phyloP scores from a whole-genome alignment of 1,284 basidiomycete species.

The Moesziomyces globuligerus region DNA sequence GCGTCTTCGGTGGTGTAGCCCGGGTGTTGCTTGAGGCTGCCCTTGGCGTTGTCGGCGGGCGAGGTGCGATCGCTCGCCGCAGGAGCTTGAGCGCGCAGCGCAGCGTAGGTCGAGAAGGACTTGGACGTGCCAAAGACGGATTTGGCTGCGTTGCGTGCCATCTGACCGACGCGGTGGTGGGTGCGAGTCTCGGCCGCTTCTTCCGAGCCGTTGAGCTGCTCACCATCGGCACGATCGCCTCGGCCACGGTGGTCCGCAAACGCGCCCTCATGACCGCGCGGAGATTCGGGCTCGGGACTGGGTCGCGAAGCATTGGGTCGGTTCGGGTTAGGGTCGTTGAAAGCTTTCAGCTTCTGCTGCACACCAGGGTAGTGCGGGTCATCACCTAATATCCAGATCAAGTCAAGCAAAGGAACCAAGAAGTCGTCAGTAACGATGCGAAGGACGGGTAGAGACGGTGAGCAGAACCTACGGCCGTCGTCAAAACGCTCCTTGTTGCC shows the following conservation, averaged over 20 bases:
- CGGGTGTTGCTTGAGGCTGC: conserved; percentile 32
- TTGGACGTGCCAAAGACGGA: conserved; percentile 26
- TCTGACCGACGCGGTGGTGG: conserved; percentile 20
- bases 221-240: conserved; percentile 20
- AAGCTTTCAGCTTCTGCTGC: conserved; percentile 32
- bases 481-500: conserved; percentile 39
- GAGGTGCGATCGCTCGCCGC: conserved; percentile 17
- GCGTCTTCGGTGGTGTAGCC: conserved; percentile 51
- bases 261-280: conserved; percentile 32
- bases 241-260: conserved; percentile 49
- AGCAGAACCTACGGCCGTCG: conserved; percentile 29
- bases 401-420: not conserved
- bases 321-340: conserved; percentile 31
- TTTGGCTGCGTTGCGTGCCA: conserved; percentile 30
- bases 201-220: conserved; percentile 29
- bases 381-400: conserved; percentile 8
- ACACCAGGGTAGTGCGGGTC: conserved; percentile 41
- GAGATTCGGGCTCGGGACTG: conserved; percentile 35
- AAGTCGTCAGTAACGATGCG: no score
- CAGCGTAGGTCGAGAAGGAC: conserved; percentile 27
- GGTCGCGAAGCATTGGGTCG: conserved; percentile 18
- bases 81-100: conserved; percentile 10
- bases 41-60: conserved; percentile 18
- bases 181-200: conserved; percentile 40
- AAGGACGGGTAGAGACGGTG: not conserved